Conservation (phyloP, 495 filamentous ascomycete genomes). For the Lasiosphaeriaceae sp. region DNA sequence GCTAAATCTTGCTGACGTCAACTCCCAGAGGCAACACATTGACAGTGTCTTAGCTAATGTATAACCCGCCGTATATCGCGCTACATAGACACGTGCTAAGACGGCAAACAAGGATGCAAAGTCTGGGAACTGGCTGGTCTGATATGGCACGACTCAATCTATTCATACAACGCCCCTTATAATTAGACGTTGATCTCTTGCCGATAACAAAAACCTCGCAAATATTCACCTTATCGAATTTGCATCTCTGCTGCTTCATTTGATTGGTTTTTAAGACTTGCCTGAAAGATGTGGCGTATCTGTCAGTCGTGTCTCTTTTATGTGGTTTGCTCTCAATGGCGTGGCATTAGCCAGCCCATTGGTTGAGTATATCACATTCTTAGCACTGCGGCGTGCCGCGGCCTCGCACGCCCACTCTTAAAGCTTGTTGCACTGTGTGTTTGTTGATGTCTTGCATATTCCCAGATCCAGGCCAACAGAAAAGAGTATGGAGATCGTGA, state of each 20-base stretch:
- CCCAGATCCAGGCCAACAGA: not conserved
- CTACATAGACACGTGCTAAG: not conserved
- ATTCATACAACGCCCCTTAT: not conserved
- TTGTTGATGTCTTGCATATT: not conserved
- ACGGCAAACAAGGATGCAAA: not conserved
- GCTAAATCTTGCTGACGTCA: not conserved
- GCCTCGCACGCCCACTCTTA: not conserved
- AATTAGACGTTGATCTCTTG: too few relatives aligned
- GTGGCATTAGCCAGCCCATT: too few relatives aligned
- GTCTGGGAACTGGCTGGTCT: not conserved
- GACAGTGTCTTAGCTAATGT: slow-evolving; percentile 1
- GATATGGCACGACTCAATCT: not conserved
- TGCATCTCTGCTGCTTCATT: too few relatives aligned
- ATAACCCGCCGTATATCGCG: not conserved
- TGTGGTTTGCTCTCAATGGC: too few relatives aligned
- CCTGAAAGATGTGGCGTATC: too few relatives aligned
- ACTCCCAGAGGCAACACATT: not conserved
- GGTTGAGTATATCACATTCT: too few relatives aligned
- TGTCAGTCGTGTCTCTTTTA: too few relatives aligned
- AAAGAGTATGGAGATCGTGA: slow-evolving; percentile 1
- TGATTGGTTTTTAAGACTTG: too few relatives aligned
- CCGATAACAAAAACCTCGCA: too few relatives aligned
- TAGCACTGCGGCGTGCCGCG: not conserved
- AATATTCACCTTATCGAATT: too few relatives aligned
- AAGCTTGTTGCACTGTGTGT: not conserved